Conservation (phyloP, 129 eudicot species). For the Solidago caesia region DNA sequence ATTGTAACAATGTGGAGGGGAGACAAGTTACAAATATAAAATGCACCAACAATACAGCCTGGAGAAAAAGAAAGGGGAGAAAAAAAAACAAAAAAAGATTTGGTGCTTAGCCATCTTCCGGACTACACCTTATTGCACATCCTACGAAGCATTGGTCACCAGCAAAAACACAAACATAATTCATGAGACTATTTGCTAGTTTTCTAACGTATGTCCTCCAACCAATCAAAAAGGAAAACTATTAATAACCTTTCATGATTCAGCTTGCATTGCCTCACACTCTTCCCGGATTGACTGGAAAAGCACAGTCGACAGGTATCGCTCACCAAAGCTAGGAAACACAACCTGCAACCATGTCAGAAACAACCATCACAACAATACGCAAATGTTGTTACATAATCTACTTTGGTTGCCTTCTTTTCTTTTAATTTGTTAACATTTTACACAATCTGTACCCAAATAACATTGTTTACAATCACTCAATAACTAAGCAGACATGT, state of each 20-base stretch:
- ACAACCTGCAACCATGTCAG: conserved; percentile 51
- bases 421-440: not conserved
- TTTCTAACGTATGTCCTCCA: not conserved
- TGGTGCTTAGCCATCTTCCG: not conserved
- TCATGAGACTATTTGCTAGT: not conserved
- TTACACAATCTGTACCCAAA: too few species aligned
- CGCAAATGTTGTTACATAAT: not conserved
- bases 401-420: not conserved
- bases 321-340: conserved; percentile 84
- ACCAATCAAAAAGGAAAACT: not conserved
- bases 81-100: not conserved
- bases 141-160: conserved; percentile 1
- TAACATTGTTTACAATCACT: too few species aligned
- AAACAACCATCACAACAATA: not conserved
- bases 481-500: too few species aligned
- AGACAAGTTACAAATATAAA: not conserved
- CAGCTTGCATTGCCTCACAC: conserved; percentile 61
- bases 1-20: not conserved
- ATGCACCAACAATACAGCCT: not conserved
- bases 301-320: conserved; percentile 62
- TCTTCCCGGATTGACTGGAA: conserved; percentile 78
- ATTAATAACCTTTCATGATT: conserved; percentile 15
- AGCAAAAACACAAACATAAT: not conserved
- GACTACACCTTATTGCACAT: conserved; percentile 26
- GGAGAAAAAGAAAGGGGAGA: not conserved